Conservation (phyloP, 768 basidiomycete genomes). For the Crepidotus variabilis region DNA sequence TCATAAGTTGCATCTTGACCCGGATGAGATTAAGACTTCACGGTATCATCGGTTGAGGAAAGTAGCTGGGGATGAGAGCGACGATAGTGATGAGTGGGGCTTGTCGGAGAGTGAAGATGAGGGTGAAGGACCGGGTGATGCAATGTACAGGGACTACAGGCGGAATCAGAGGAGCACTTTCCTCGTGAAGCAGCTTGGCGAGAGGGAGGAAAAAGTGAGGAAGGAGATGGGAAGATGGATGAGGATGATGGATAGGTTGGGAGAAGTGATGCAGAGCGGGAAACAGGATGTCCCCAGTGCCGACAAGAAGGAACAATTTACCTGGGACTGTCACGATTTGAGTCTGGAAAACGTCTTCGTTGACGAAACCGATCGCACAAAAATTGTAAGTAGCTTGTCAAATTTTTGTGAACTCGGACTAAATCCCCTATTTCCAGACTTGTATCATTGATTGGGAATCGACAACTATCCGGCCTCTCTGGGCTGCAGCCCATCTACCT, state of each 20-base stretch:
- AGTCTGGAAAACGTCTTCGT: constrained; percentile 86
- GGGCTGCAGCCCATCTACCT: constrained; percentile 82
- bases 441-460: constrained; percentile 92
- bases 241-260: constrained; percentile 60
- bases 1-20: constrained; percentile 77
- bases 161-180: constrained; percentile 79
- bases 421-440: constrained; percentile 42
- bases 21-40: constrained; percentile 68
- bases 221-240: constrained; percentile 74
- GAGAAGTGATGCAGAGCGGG: constrained; percentile 14
- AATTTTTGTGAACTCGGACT: background rate
- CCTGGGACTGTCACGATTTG: constrained; percentile 81
- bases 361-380: constrained; percentile 59
- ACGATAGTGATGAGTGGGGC: constrained; percentile 78
- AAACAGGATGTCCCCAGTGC: constrained; percentile 22
- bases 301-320: constrained; percentile 56
- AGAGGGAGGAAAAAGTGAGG: constrained; percentile 59
- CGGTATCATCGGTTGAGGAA: constrained; percentile 66
- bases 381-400: constrained; percentile 52
- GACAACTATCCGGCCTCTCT: constrained; percentile 82
- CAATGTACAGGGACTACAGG: constrained; percentile 80
- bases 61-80: constrained; percentile 69
- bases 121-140: constrained; percentile 67
- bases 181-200: constrained; percentile 63
- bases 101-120: constrained; percentile 71